Conservation (phyloP, 768 basidiomycete species). For the Rossbeevera mucosa region DNA sequence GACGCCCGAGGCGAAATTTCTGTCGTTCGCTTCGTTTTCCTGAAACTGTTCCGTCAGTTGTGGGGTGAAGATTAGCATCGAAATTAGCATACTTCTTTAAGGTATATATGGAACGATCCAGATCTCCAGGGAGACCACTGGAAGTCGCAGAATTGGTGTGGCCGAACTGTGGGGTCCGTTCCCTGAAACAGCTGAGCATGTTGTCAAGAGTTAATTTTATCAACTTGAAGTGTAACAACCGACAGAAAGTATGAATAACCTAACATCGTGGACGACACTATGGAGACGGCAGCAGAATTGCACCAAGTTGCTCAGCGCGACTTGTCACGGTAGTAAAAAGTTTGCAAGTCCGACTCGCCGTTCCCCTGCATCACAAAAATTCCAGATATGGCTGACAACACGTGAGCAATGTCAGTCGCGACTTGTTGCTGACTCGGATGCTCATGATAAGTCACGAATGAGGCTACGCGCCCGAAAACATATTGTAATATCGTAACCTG, state of each 20-base stretch:
- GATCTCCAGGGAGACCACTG: neutral
- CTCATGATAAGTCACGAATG: no score
- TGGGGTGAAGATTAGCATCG: neutral
- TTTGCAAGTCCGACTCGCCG: neutral
- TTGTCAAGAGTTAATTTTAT: neutral
- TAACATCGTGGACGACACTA: neutral
- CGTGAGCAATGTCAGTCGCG: no score
- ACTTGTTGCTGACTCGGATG: no score
- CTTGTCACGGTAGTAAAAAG: no score
- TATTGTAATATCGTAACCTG: no score
- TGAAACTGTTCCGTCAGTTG: neutral
- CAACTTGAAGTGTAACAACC: neutral
- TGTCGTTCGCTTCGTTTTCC: neutral
- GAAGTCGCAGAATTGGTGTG: no score
- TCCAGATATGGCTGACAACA: no score
- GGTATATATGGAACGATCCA: neutral
- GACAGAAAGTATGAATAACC: neutral
- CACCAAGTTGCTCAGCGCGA: no score
- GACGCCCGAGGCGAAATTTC: neutral
- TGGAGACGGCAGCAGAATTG: no score
- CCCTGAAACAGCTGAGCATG: neutral
- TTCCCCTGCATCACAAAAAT: no score
- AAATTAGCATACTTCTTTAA: neutral
- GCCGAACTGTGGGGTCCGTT: no score
- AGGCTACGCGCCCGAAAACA: no score